Evolutionary conservation across 208 protist species (phyloP), one percentile per base, ranked within the genome.

Genomic region (Angomonas deanei): DNA sequence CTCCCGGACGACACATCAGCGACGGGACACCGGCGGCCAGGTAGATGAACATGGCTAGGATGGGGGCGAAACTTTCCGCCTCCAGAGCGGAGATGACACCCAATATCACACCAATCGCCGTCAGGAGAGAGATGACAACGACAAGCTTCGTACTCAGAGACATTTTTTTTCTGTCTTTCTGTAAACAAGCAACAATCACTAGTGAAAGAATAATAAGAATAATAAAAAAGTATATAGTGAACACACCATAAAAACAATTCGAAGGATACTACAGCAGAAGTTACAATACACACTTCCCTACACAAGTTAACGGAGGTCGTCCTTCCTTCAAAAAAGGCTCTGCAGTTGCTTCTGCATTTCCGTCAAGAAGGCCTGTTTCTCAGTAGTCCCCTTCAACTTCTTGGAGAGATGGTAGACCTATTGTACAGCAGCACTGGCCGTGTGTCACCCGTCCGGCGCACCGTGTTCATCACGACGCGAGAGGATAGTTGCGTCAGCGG

Each of bases 401-500:
- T 26, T 23, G 13, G 78, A 76, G 13, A 74, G 76, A 31, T 87
- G 67, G 34, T 68, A 66, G 0, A 92, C 61, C 27, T 88, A n/a
- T 92, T 50, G 34, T 80, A 82, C 75, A 94, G 64, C 26, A 92
- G 55, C 24, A 94, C 57, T 17, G 78, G 61, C 30, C 83, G 68
- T 39, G 49, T 17, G 52, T 88, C 84, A 0, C 84, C 83, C 49
- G 61, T 59, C 8, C 0, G 13, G 11, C 74, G 76, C 19, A 94
- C 64, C 21, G 54, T 63, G 42, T 82, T 74, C 2, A 78, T 80
- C 26, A 91, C 28, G 33, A 74, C 74, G 63, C 77, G 76, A 19
- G 84, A 79, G 19, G 85, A 34, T 27, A 92, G 53, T 56, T 86
- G 84, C 31, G 88, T 94, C 4, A 94, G 78, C 0, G 84, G 80